Evolutionary conservation across 2,329 filamentous ascomycete genomes (phyloP), one percentile per base, ranked within the genome.

Genomic region (Cercospora zeae-maydis): DNA sequence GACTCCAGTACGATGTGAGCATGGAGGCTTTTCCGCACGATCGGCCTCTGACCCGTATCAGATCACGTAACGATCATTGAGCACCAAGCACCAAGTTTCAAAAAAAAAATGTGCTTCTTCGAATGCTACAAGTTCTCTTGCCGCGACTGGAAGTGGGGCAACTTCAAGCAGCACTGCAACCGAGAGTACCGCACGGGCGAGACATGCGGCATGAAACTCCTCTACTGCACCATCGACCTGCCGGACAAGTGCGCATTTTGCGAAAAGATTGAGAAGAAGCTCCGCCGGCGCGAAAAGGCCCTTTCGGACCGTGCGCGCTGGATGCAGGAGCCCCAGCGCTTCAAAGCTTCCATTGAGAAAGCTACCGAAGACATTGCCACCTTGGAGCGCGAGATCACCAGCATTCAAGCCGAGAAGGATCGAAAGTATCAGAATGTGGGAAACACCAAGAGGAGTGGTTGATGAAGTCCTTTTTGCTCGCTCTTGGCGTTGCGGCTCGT

Each of bases 121-220:
- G 92, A 97, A 74, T 90, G 93, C 79, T 92, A 89, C 77, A 85
- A 86, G 71, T 96, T 90, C 84, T 78, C 78, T 62, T 98, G 93
- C 80, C 90, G 90, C 74, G 93, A 92, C 83, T 96, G 90, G 88
- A 92, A 92, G 78, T 98, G 93, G 93, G 90, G 91, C 69, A 89
- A 89, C 80, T 97, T 97, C 82, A 88, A 90, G 69, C 86, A 93
- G 78, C 93, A 96, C 76, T 98, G 93, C 84, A 88, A 90, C 78
- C 92, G 92, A 78, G 93, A 97, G 77, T 96, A 96, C 80, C 90
- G 93, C 69, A 96, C 91, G 69, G 93, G 93, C 73, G 93, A 98
- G 82, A 97, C 93, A 37, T 98, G 93, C 79, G 93, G 93, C 66
- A 90, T 96, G 81, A 96, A 92, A 80, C 88, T 96, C 80, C 88